Evolutionary conservation across 805 yeast genomes (phyloP).

Genomic region (Jamesozyma spencerorum): DNA sequence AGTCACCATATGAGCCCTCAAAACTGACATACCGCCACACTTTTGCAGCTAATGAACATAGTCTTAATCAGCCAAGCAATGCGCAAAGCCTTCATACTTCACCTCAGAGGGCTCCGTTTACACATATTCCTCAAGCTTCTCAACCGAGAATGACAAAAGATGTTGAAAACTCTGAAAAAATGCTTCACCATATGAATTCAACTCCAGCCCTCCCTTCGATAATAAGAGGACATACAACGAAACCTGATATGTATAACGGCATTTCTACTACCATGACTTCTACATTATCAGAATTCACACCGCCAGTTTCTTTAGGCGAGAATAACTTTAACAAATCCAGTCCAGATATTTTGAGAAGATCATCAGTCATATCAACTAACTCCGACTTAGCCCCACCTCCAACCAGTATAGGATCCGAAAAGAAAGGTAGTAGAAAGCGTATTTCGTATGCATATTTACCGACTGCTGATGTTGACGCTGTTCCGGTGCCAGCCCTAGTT

Average conservation of each 20-base stretch:
- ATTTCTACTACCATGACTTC: no score
- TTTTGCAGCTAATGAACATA: constrained; percentile 1
- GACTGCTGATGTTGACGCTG: not conserved
- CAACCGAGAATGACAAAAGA: constrained; percentile 1
- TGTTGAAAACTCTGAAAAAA: not conserved
- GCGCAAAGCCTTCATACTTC: constrained; percentile 13
- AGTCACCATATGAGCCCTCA: not conserved
- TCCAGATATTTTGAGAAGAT: constrained; percentile 12
- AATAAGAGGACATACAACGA: no score
- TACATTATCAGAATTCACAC: not conserved
- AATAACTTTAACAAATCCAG: constrained; percentile 3
- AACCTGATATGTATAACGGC: no score
- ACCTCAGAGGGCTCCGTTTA: constrained; percentile 8
- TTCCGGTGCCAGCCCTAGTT: not conserved
- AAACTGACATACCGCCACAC: constrained; percentile 1
- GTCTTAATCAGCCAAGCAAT: constrained; percentile 6
- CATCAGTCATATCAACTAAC: constrained; percentile 7
- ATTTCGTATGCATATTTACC: not conserved
- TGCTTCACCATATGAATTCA: no score
- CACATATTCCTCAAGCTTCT: constrained; percentile 4
- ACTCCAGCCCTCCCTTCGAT: no score
- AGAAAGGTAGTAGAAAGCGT: not conserved
- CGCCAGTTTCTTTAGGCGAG: not conserved
- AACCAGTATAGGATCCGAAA: constrained; percentile 4
- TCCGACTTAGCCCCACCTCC: constrained; percentile 17